Conservation (phyloP, 2,329 filamentous ascomycete species). For the Salinomyces thailandicus region DNA sequence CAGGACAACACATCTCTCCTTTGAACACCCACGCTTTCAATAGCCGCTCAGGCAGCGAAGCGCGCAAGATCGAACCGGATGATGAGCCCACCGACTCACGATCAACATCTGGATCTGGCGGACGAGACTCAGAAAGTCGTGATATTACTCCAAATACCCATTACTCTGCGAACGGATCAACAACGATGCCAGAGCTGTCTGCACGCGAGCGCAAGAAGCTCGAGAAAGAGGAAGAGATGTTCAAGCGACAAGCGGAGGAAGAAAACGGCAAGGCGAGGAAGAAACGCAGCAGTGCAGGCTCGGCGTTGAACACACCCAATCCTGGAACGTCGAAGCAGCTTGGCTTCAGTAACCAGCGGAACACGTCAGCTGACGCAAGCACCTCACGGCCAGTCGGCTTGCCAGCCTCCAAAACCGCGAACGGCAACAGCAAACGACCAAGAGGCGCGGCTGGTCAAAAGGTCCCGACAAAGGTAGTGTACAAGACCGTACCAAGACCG, state of each 20-base stretch:
- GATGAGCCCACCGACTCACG: slow-evolving; percentile 49
- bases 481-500: slow-evolving; percentile 12
- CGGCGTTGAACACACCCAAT: slow-evolving; percentile 42
- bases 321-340: slow-evolving; percentile 34
- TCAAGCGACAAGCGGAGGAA: slow-evolving; percentile 51
- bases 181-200: slow-evolving; percentile 42
- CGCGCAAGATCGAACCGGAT: slow-evolving; percentile 36
- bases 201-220: slow-evolving; percentile 54
- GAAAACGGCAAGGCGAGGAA: slow-evolving; percentile 39
- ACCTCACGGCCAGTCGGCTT: slow-evolving; percentile 17
- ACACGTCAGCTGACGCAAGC: slow-evolving; percentile 20
- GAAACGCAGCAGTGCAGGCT: slow-evolving; percentile 46
- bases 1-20: slow-evolving; percentile 41
- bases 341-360: slow-evolving; percentile 19
- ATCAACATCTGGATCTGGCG: slow-evolving; percentile 48
- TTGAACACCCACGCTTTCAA: slow-evolving; percentile 44
- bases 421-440: slow-evolving; percentile 14
- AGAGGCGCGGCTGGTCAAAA: slow-evolving; percentile 9
- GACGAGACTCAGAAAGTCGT: slow-evolving; percentile 47
- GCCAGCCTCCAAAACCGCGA: slow-evolving; percentile 11
- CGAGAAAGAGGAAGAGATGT: slow-evolving; percentile 51
- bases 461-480: slow-evolving; percentile 6
- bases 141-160: slow-evolving; percentile 50
- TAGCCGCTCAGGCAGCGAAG: slow-evolving; percentile 52
- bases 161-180: slow-evolving; percentile 37